Percentiles rank a stretch among this genome's conserved stretches.
phyloP scores from a whole-genome alignment of 257 asterid genomes.

The Solanum peruvianum region DNA sequence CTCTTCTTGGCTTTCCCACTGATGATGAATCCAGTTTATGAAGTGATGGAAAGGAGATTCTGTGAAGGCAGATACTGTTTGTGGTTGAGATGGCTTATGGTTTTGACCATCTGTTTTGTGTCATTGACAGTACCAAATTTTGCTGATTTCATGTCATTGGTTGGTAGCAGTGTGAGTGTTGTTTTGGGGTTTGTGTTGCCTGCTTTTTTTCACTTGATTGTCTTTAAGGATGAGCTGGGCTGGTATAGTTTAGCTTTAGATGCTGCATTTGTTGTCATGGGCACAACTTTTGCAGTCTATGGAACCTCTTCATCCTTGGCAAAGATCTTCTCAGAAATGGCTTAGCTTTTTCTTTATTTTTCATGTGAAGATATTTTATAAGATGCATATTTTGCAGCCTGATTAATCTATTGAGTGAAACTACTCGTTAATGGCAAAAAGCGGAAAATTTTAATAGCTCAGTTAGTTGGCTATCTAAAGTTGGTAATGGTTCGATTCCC shows the following conservation, averaged over 20 bases:
- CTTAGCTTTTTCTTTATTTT: not conserved
- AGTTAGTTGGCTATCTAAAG: no score
- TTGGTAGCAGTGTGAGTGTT: slow-evolving; percentile 71
- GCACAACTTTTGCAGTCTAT: slow-evolving; percentile 7
- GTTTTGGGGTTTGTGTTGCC: slow-evolving; percentile 73
- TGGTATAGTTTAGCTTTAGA: slow-evolving; percentile 19
- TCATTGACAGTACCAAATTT: slow-evolving; percentile 35
- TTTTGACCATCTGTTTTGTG: not conserved
- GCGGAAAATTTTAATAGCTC: no score
- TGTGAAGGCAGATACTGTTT: slow-evolving; percentile 5
- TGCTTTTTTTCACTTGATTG: slow-evolving; percentile 54
- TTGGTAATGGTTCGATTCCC: no score
- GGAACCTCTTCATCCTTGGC: slow-evolving; percentile 16
- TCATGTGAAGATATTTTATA: not conserved
- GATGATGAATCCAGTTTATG: slow-evolving; percentile 18
- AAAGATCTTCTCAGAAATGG: not conserved
- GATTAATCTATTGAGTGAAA: not conserved
- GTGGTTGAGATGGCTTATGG: slow-evolving; percentile 8
- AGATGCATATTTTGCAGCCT: not conserved
- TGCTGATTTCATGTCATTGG: slow-evolving; percentile 74
- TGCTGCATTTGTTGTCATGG: slow-evolving; percentile 7
- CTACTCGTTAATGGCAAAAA: not conserved
- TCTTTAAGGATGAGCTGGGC: slow-evolving; percentile 37
- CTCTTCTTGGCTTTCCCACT: slow-evolving; percentile 12
- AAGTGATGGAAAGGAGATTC: slow-evolving; percentile 12